phyloP scores from a whole-genome alignment of 1,284 basidiomycete genomes.

The Trametes pubescens region DNA sequence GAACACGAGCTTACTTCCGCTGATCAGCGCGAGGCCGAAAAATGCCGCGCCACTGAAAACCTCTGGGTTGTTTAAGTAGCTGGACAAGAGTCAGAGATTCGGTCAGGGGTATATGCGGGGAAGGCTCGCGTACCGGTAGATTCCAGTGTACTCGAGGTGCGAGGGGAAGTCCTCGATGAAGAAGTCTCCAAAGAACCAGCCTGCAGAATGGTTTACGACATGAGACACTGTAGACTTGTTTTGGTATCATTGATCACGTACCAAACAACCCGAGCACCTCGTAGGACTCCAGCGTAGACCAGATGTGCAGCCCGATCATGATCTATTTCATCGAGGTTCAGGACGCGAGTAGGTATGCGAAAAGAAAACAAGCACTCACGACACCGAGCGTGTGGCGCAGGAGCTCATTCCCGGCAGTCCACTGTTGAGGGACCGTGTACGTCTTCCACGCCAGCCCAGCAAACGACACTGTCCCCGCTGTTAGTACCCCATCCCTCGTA shows the following conservation, averaged over 20 bases:
- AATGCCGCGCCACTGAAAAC: slow-evolving; percentile 95
- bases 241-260: slow-evolving; percentile 41
- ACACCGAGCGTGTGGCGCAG: slow-evolving; percentile 88
- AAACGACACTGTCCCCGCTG: slow-evolving; percentile 69
- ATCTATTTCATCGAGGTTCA: slow-evolving; percentile 55
- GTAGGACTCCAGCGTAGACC: slow-evolving; percentile 91
- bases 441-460: slow-evolving; percentile 87
- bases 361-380: slow-evolving; percentile 55
- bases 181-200: slow-evolving; percentile 99
- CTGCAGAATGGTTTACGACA: slow-evolving; percentile 46
- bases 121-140: slow-evolving; percentile 73
- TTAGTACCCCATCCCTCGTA: neutral
- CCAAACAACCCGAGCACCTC: slow-evolving; percentile 94
- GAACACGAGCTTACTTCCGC: slow-evolving; percentile 88
- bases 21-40: slow-evolving; percentile 92
- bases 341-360: neutral
- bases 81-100: slow-evolving; percentile 34
- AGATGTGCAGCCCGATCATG: slow-evolving; percentile 88
- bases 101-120: neutral
- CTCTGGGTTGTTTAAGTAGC: slow-evolving; percentile 96
- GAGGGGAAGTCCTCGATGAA: slow-evolving; percentile 95
- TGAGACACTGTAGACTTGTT: neutral
- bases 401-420: slow-evolving; percentile 91
- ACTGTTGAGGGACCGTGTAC: slow-evolving; percentile 81
- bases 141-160: slow-evolving; percentile 94